phyloP scores from a whole-genome alignment of 441 rosid species.

The Adansonia madagascariensis region DNA sequence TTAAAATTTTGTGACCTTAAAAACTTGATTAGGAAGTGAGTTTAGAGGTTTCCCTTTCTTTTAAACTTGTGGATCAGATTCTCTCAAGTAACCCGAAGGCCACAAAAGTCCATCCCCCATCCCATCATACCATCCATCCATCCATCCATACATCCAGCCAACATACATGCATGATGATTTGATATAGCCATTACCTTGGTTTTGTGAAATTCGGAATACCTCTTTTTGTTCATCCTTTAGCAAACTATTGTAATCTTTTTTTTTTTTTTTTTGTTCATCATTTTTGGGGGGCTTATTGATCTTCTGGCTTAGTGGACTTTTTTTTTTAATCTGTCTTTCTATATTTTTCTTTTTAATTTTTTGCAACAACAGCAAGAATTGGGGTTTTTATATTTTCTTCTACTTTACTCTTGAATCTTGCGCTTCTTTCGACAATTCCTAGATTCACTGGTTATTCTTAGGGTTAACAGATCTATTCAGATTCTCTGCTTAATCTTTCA shows the following conservation, averaged over 20 bases:
- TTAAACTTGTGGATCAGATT: too few relatives aligned
- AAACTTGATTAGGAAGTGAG: too few relatives aligned
- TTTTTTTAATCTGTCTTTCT: conserved; percentile 26
- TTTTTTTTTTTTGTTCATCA: neutral
- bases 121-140: too few relatives aligned
- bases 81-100: too few relatives aligned
- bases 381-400: conserved; percentile 13
- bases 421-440: conserved; percentile 30
- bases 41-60: too few relatives aligned
- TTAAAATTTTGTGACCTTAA: too few relatives aligned
- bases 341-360: conserved; percentile 4
- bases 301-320: neutral
- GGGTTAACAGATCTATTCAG: conserved; percentile 59
- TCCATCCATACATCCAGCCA: neutral
- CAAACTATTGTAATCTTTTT: neutral
- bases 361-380: neutral
- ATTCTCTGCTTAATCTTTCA: conserved; percentile 29
- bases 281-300: too few relatives aligned
- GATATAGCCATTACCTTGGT: neutral
- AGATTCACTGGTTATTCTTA: conserved; percentile 43
- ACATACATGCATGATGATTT: neutral
- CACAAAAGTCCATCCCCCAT: too few relatives aligned
- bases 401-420: conserved; percentile 27
- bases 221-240: too few relatives aligned
- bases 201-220: conserved; percentile 35